Base-by-base conservation (phyloP, 352 stramenopile species). In the Discostella stelligera region DNA sequence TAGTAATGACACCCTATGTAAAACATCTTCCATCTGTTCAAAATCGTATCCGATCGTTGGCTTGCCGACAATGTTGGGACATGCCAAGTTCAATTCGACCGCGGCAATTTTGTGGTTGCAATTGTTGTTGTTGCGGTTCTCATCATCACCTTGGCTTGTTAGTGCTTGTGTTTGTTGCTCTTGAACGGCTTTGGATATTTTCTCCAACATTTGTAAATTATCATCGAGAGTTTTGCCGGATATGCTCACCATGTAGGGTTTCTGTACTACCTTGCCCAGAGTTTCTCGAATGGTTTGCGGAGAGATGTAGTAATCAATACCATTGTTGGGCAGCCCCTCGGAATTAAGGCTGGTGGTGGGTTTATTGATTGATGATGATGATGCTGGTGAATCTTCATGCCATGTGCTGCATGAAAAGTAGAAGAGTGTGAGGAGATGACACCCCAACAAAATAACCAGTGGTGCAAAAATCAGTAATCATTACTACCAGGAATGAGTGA, bases 41-140 rank as follows among this genome's bases (percentile, higher is more conserved):
- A 94, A 93, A 61, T 95, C 90, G 75, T 94, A 95, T 13, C 86
- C 90, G 62, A 95, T 93, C 46, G 92, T 94, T 3, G 90, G 90
- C 53, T 95, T 92, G 14, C 89, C 89, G 53, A 93, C 90, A 23
- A 95, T 82, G 71, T 95, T 95, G 6, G 90, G 89, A 84, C 90
- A 95, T 27, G 90, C 90, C 32, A 95, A 72, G 71, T 95, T 95
- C 46, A 95, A 66, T 75, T 95, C 90, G 16, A 95, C 83, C 23
- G 62, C 71, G 14, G 86, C 66, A 48, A 90, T 87, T 23, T 76
- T 83, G 18, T 48, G 37, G 44, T 41, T 44, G 30, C 63, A 39
- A 16, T 71, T 2, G 7, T 20, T 2, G 27, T 32, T 5, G 13
- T 71, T 2, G 7, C 7, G 46, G 27, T 32, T 5, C 27, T 32